phyloP scores from a whole-genome alignment of 176 grass and related monocot genomes.

The Triticum aestivum region IWGSC_CS_RefSeq_v2.1 NC_057797.1:95307882-95308381 shows the following conservation, averaged over 20 bases:
- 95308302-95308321: constrained; percentile 69
- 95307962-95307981: constrained; percentile 92
- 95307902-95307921: constrained; percentile 62
- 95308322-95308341: constrained; percentile 41
- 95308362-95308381: constrained; percentile 56
- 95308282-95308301: constrained; percentile 85
- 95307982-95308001: constrained; percentile 77
- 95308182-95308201: constrained; percentile 73
- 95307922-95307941: constrained; percentile 67
- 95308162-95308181: constrained; percentile 82
- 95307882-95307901: constrained; percentile 76
- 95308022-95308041: constrained; percentile 73
- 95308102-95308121: constrained; percentile 85
- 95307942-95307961: constrained; percentile 83
- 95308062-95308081: constrained; percentile 64
- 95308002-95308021: constrained; percentile 62
- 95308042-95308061: constrained; percentile 74
- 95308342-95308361: constrained; percentile 70
- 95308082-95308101: constrained; percentile 90
- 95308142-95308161: constrained; percentile 62
- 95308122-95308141: constrained; percentile 83
- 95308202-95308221: constrained; percentile 60
- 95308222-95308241: constrained; percentile 62
- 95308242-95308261: constrained; percentile 85
- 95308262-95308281: constrained; percentile 67